phyloP scores from a whole-genome alignment of 371 early-diverging fungal genomes.

The Mucor sp. region DNA sequence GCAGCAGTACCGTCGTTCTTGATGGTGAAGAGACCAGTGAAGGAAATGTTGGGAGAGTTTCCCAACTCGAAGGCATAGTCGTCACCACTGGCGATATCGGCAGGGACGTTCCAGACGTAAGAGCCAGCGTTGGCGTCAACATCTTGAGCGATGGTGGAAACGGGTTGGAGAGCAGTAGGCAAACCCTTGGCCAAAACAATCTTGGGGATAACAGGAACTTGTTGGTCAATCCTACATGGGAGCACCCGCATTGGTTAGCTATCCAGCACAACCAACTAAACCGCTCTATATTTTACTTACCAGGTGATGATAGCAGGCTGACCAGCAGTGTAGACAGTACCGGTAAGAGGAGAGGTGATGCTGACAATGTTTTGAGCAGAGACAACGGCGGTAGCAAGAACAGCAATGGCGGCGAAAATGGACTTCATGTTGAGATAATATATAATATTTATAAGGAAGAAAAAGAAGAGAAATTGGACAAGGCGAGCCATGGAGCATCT shows the following conservation, averaged over 20 bases:
- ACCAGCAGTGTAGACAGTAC: slow-evolving; percentile 41
- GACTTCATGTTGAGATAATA: slow-evolving; percentile 22
- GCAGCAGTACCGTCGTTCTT: slow-evolving; percentile 5
- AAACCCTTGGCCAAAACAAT: slow-evolving; percentile 25
- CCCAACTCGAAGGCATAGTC: slow-evolving; percentile 31
- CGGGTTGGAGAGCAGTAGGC: slow-evolving; percentile 16
- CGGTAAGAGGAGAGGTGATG: slow-evolving; percentile 37
- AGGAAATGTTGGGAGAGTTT: slow-evolving; percentile 26
- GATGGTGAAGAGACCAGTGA: slow-evolving; percentile 29
- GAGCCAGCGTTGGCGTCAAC: slow-evolving; percentile 12
- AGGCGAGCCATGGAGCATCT: neutral
- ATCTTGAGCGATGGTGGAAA: slow-evolving; percentile 13
- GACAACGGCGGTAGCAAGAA: slow-evolving; percentile 29
- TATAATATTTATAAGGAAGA: neutral
- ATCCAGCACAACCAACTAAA: neutral
- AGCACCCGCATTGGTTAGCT: neutral
- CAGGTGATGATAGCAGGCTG: slow-evolving; percentile 35
- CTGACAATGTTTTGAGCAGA: slow-evolving; percentile 38
- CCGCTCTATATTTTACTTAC: slow-evolving; percentile 20
- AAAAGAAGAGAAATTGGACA: neutral
- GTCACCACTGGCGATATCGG: slow-evolving; percentile 15
- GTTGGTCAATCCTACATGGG: slow-evolving; percentile 17
- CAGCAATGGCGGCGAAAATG: slow-evolving; percentile 30
- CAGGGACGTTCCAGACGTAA: slow-evolving; percentile 25
- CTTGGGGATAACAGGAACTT: slow-evolving; percentile 17